phyloP scores from a whole-genome alignment of 306 rosid species.

The Citrullus mucosospermus region DNA sequence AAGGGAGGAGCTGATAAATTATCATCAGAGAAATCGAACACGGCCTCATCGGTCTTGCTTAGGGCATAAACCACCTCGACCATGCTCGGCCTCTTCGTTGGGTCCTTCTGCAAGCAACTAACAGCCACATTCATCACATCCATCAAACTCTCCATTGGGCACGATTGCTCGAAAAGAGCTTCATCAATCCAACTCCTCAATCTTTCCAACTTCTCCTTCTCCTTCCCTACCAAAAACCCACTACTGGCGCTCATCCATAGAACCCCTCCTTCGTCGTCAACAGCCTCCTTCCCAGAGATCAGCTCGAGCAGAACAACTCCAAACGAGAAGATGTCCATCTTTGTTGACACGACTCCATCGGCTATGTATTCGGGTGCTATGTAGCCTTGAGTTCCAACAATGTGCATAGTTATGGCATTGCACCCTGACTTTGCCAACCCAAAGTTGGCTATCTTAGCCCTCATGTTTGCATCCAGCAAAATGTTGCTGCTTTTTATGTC shows the following conservation, averaged over 20 bases:
- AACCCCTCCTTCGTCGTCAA: slow-evolving; percentile 41
- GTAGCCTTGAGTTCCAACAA: slow-evolving; percentile 93
- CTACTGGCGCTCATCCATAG: slow-evolving; percentile 34
- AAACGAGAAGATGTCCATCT: slow-evolving; percentile 81
- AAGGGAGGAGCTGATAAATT: slow-evolving; percentile 29
- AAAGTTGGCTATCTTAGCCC: slow-evolving; percentile 92
- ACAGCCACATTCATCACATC: slow-evolving; percentile 41
- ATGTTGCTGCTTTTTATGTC: slow-evolving; percentile 92
- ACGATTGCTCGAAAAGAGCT: slow-evolving; percentile 30
- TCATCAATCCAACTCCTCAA: slow-evolving; percentile 53
- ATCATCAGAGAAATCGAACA: slow-evolving; percentile 62
- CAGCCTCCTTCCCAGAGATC: slow-evolving; percentile 51
- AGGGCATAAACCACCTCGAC: slow-evolving; percentile 70
- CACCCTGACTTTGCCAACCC: slow-evolving; percentile 80
- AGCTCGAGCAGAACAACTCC: slow-evolving; percentile 85
- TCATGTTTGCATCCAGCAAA: slow-evolving; percentile 61
- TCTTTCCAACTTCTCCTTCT: slow-evolving; percentile 37
- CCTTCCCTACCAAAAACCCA: slow-evolving; percentile 32
- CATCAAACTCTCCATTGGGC: slow-evolving; percentile 49
- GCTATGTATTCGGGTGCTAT: slow-evolving; percentile 80
- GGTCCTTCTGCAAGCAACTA: slow-evolving; percentile 64
- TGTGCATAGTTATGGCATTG: slow-evolving; percentile 94
- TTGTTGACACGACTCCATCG: slow-evolving; percentile 76
- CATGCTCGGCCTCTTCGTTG: slow-evolving; percentile 69
- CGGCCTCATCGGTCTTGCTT: slow-evolving; percentile 51